Percentiles rank a stretch among this genome's conserved stretches.
Conservation (phyloP, 495 filamentous ascomycete species). For the Cladorrhinum samala region DNA sequence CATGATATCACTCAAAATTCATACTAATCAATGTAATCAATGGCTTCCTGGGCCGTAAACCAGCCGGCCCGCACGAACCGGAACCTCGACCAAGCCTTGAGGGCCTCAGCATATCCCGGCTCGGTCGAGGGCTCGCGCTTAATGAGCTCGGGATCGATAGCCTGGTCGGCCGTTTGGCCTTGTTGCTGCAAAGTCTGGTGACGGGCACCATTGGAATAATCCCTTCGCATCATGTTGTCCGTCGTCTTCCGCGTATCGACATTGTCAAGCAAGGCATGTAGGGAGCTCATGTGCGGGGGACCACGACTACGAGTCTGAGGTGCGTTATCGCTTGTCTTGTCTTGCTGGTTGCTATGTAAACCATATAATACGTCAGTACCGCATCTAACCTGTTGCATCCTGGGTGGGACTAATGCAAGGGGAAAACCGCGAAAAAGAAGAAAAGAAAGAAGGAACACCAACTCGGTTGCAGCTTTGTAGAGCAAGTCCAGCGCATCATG, state of each 20-base stretch:
- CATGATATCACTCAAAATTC: slow-evolving; percentile 15
- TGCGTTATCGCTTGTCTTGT: slow-evolving; percentile 19
- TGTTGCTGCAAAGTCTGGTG: slow-evolving; percentile 17
- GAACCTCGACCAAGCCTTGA: slow-evolving; percentile 82
- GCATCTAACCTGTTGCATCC: neutral
- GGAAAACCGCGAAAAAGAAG: neutral
- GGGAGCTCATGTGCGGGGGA: slow-evolving; percentile 13
- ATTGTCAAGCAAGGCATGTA: slow-evolving; percentile 14
- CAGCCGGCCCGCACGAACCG: slow-evolving; percentile 92
- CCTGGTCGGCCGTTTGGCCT: slow-evolving; percentile 17
- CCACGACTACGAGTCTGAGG: slow-evolving; percentile 2
- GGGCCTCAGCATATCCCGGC: slow-evolving; percentile 56
- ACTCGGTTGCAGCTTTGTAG: slow-evolving; percentile 60
- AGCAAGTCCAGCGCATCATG: slow-evolving; percentile 66
- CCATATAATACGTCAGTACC: slow-evolving; percentile 11
- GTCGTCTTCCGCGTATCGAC: slow-evolving; percentile 16
- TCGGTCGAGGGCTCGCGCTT: slow-evolving; percentile 31
- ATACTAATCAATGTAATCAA: slow-evolving; percentile 89
- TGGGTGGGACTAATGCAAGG: neutral
- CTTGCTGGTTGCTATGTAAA: slow-evolving; percentile 18
- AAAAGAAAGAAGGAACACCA: slow-evolving; percentile 15
- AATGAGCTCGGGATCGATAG: slow-evolving; percentile 34
- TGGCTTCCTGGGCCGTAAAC: slow-evolving; percentile 89
- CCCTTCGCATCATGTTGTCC: slow-evolving; percentile 9
- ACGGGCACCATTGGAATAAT: slow-evolving; percentile 16